These are phyloP conservation scores for Diphasiastrum complanatum DNA, from an alignment of 83 land plant species.

Conservation along the genomic window DNA sequence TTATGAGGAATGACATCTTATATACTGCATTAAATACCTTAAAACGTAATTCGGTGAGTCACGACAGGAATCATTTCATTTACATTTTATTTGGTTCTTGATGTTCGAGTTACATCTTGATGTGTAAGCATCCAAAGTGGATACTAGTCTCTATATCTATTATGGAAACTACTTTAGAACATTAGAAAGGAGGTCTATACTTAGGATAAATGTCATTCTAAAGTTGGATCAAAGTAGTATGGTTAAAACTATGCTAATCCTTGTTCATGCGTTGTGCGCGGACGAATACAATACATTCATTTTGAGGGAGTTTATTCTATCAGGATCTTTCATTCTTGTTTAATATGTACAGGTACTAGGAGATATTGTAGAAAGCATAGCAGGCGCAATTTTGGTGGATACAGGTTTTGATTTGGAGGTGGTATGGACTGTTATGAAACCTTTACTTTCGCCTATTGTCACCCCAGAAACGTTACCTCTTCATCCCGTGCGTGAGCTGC, in stretches of 20 bases:
- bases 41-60: too few relatives aligned
- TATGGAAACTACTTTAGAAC: too few relatives aligned
- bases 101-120: too few relatives aligned
- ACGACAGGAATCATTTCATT: too few relatives aligned
- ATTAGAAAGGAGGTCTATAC: too few relatives aligned
- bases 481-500: conserved; percentile 71
- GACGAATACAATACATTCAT: neutral
- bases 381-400: conserved; percentile 85
- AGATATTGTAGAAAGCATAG: conserved; percentile 80
- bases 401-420: conserved; percentile 49
- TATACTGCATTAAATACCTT: too few relatives aligned
- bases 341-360: conserved; percentile 61
- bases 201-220: too few relatives aligned
- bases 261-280: neutral
- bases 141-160: too few relatives aligned
- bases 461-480: conserved; percentile 36
- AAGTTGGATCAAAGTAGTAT: too few relatives aligned
- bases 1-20: too few relatives aligned
- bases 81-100: too few relatives aligned
- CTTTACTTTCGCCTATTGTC: conserved; percentile 47
- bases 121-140: too few relatives aligned
- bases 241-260: neutral
- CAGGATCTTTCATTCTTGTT: neutral
- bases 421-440: conserved; percentile 61
- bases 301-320: neutral